phyloP scores from a whole-genome alignment of 1,284 basidiomycete species.

The Sparassis latifolia region DNA sequence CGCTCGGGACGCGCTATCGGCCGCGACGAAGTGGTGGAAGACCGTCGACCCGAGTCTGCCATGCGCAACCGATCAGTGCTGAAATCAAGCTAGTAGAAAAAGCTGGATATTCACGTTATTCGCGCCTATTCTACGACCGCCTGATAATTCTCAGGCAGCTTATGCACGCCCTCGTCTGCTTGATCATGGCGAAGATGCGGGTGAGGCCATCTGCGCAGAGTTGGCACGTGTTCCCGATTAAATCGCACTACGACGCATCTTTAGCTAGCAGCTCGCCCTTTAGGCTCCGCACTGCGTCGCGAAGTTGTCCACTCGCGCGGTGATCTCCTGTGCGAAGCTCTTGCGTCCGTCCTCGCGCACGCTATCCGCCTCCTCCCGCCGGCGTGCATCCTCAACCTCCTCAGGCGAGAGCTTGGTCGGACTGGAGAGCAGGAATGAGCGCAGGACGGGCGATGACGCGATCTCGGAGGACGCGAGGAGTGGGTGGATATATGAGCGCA shows the following conservation, averaged over 20 bases:
- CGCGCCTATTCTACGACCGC: constrained; percentile 95
- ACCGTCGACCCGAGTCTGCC: constrained; percentile 83
- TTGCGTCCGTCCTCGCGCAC: constrained; percentile 84
- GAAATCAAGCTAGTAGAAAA: not conserved
- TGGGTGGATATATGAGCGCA: constrained; percentile 85
- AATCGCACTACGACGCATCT: constrained; percentile 35
- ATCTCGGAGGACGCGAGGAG: constrained; percentile 73
- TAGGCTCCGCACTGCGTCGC: constrained; percentile 80
- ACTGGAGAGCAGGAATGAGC: constrained; percentile 79
- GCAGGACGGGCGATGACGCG: constrained; percentile 80
- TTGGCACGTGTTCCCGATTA: not conserved
- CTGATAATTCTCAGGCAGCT: constrained; percentile 81
- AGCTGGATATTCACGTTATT: constrained; percentile 70
- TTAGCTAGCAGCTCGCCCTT: constrained; percentile 88
- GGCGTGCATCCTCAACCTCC: constrained; percentile 77
- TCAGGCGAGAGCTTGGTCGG: constrained; percentile 66
- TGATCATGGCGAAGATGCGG: constrained; percentile 84
- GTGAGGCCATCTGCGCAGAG: constrained; percentile 72
- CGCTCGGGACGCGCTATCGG: constrained; percentile 88
- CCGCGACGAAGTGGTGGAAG: constrained; percentile 91
- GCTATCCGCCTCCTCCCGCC: constrained; percentile 87
- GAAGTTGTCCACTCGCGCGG: constrained; percentile 80
- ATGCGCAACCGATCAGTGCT: not conserved
- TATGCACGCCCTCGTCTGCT: constrained; percentile 74
- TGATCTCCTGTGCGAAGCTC: constrained; percentile 84